Evolutionary conservation across 495 filamentous ascomycete genomes (phyloP), one percentile per base, ranked within the genome.

Genomic region (Bryoglossum gracile): DNA sequence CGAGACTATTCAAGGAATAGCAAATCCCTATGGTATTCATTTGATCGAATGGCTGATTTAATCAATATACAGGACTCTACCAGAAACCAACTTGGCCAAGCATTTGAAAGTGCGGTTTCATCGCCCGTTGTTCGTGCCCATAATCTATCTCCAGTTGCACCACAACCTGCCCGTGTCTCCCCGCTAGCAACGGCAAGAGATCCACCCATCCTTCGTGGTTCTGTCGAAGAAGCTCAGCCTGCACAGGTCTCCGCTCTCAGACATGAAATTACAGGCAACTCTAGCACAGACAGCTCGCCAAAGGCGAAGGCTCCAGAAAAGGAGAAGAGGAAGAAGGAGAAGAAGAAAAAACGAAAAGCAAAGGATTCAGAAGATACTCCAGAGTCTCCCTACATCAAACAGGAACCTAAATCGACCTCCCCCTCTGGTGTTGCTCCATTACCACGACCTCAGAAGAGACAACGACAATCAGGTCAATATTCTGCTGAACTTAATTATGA

Each of bases 331-430:
- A 43, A 43, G 25, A 24, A 41, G 19, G 30, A 48, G 59, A 58
- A 24, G 46, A 68, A 68, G 39, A 74, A 71, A 48, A 77, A 73
- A 54, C 74, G 69, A 51, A 71, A 72, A 28, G 74, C 71, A 55
- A 72, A 67, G 57, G 47, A 58, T 3, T 39, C 13, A 34, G 55
- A 60, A 63, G 56, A 62, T 54, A 55, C 62, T 53, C 53, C 72
- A 65, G 65, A 56, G 10, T 73, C 70, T 21, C 74, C 84, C 6
- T 78, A 78, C 57, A 89, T 96, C 60, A 96, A 96, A 60, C 76
- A 84, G 51, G 90, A 96, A 62, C 89, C 89, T 6, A 73, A 83
- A 10, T 95, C 89, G 1, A 87, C 87, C 2, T 87, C 87, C 16
- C 86, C 84, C 11, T 71, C 87, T 41, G 66, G 72, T 37, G 75